Evolutionary conservation across 768 basidiomycete genomes (phyloP), one percentile per base, ranked within the genome.

Genomic region (Macrocybe gigantea): DNA sequence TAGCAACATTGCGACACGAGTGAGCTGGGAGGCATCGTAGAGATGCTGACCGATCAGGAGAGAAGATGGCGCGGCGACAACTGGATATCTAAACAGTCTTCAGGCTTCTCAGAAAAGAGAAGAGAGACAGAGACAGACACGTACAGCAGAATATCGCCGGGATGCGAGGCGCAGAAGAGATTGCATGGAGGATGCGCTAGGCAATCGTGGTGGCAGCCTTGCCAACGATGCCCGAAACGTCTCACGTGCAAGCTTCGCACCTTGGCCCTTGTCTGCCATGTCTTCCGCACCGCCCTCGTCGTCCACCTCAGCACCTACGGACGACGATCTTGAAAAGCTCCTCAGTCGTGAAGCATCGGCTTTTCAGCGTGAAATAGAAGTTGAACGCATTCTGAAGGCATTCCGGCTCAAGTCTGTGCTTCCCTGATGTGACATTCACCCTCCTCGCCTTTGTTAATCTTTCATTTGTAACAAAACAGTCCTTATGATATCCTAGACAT

Each of bases 401-500:
- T 98, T 99, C 79, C 98, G 93, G 65, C 77, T 98, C 57, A 99
- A 98, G 93, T 95, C 49, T 55, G 82, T 68, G 29, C 31, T 30
- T 32, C 13, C 40, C 14, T 38, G 11, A 11, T 11, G 14, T 11
- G 36, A 11, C 14, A 11, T 38, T 11, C 11, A 14, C 11, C 38
- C 35, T 11, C 7, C 47, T 7, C 13, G 32, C 31, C 39, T 40
- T 35, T 36, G 34, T 34, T 40, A 13, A 37, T 33, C 9, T 49
- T 32, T 44, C 53, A 39, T 50, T 41, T 35, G 32, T 45, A 42
- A 36, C 31, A 33, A n/a, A 33, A 33, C 45, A 95, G 93, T 63
- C 91, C 96, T 35, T 99, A 97, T 66, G 95, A 98, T 63, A 84
- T 94, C 49, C 71, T 99, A 54, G 85, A 91, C 69, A 73, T 99